A percentile compares a stretch with the other conserved stretches of the same genome.
Evolutionary conservation across 495 filamentous ascomycete species (phyloP).

Genomic region (Glutinoglossum americanum): DNA sequence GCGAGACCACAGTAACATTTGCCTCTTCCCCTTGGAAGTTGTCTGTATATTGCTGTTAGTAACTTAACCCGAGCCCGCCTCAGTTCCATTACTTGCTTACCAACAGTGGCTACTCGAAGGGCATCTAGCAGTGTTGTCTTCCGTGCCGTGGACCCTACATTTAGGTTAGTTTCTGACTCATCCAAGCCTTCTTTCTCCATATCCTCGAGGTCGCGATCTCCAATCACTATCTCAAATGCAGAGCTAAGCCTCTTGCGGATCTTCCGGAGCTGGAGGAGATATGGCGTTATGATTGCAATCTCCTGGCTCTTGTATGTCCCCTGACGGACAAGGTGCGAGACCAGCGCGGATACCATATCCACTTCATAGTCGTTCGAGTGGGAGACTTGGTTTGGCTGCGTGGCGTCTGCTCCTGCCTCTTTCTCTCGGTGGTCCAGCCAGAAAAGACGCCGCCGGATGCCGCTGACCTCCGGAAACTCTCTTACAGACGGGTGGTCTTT

Average conservation of each 20-base stretch:
- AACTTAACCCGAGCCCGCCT: background rate
- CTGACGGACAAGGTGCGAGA: constrained; percentile 53
- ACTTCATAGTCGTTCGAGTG: constrained; percentile 49
- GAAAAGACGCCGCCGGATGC: constrained; percentile 43
- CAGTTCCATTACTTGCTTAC: constrained; percentile 26
- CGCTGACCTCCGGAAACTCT: constrained; percentile 35
- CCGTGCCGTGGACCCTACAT: constrained; percentile 5
- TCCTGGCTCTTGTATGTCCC: constrained; percentile 40
- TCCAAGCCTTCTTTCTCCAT: constrained; percentile 22
- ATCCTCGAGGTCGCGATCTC: constrained; percentile 43
- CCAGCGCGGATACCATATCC: constrained; percentile 38
- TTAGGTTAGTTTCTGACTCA: background rate
- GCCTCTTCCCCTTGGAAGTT: constrained; percentile 44
- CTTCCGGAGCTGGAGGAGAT: constrained; percentile 46
- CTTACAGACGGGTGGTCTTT: constrained; percentile 31
- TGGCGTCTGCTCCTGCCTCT: constrained; percentile 26
- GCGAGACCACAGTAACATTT: constrained; percentile 58
- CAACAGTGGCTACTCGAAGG: constrained; percentile 57
- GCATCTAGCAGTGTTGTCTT: constrained; percentile 35
- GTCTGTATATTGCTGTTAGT: background rate
- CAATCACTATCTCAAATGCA: constrained; percentile 38
- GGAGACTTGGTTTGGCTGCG: constrained; percentile 26
- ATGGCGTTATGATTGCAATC: constrained; percentile 64
- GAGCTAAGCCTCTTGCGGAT: constrained; percentile 28
- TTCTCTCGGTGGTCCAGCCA: constrained; percentile 48